Percentiles rank a stretch among this genome's conserved stretches.
Conservation (phyloP, 495 filamentous ascomycete species). For the Daldinia decipiens region DNA sequence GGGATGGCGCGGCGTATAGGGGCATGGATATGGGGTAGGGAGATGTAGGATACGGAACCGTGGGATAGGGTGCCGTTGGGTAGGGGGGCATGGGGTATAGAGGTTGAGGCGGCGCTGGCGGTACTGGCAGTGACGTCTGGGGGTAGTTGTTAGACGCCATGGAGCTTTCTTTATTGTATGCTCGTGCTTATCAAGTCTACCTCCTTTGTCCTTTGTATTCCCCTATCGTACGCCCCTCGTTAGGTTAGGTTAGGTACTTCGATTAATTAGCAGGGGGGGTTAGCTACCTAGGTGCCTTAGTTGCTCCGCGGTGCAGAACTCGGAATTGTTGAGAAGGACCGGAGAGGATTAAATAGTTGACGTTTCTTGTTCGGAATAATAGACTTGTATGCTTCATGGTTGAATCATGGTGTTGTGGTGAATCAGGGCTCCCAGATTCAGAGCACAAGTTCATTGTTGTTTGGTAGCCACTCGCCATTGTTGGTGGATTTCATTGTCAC, state of each 20-base stretch:
- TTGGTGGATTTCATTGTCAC: not conserved
- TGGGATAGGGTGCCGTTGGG: not conserved
- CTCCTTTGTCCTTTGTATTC: not conserved
- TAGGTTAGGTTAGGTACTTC: not conserved
- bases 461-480: not conserved
- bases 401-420: conserved; percentile 1
- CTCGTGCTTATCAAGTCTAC: not conserved
- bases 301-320: not conserved
- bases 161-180: not conserved
- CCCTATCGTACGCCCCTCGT: not conserved
- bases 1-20: not conserved
- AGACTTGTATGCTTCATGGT: not conserved
- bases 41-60: not conserved
- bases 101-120: not conserved
- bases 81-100: not conserved
- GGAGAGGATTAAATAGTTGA: not conserved
- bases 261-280: not conserved
- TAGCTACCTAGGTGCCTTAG: not conserved
- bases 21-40: not conserved
- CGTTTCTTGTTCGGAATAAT: not conserved
- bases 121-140: not conserved
- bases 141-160: not conserved
- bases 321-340: not conserved
- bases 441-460: conserved; percentile 2
- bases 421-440: conserved; percentile 3